Percentiles rank a stretch among this genome's conserved stretches.
These are phyloP conservation scores for Ceratobasidium sp. DNA, from an alignment of 1,284 basidiomycete species.

Conservation along the genomic window DNA sequence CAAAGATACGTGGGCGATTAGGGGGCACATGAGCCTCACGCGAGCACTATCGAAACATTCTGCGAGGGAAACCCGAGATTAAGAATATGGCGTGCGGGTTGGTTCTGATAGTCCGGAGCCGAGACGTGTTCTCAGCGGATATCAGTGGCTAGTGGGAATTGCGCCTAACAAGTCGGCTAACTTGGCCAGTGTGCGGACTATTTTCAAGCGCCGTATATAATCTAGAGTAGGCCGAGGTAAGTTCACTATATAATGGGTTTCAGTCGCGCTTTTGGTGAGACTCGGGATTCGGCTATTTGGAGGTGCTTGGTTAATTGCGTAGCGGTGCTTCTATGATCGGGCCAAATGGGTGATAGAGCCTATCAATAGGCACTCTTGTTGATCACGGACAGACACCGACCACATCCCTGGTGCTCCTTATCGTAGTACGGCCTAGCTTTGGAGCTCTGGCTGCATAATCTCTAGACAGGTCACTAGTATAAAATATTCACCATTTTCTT, in stretches of 20 bases:
- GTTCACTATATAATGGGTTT: background rate
- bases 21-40: background rate
- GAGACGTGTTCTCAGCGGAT: background rate
- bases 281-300: background rate
- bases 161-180: conserved; percentile 4
- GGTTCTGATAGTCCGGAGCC: background rate
- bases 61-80: background rate
- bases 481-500: background rate
- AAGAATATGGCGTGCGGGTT: background rate
- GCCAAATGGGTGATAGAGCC: conserved; percentile 2
- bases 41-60: background rate
- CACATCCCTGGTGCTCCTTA: background rate
- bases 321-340: conserved; percentile 32
- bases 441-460: background rate
- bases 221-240: background rate
- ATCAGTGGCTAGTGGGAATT: background rate
- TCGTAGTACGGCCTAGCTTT: background rate
- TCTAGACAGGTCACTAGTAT: too few species aligned
- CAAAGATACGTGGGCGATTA: background rate
- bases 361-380: background rate
- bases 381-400: conserved; percentile 1
- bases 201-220: background rate
- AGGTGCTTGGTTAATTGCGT: background rate
- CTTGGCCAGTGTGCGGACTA: background rate
- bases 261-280: too few species aligned